Base-by-base conservation (phyloP, 1,284 basidiomycete species). In the Cutaneotrichosporon daszewskae region DNA sequence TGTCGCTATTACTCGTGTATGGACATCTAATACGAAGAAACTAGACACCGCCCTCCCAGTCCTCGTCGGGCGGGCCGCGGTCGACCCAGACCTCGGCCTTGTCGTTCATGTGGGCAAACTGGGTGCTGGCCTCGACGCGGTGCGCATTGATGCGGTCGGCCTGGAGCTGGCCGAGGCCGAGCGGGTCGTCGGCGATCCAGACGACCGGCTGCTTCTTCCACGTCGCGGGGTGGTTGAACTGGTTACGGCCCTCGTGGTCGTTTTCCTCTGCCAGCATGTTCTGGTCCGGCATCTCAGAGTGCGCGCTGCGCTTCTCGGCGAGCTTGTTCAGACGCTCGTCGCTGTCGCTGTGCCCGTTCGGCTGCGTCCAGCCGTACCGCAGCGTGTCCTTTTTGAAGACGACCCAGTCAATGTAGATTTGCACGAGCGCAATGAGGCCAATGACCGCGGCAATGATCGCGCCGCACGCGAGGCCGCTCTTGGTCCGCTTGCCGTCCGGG, bases 171-270 rank as follows among this genome's bases (percentile, higher is more conserved):
- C 69, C 70, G 35, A 74, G 50, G 32, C 69, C 69, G 17, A 68
- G 57, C 20, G 55, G 54, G 53, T 74, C 72, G 28, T 70, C 51
- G 26, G 64, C 59, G 38, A 72, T 52, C 72, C 72, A 74, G 44
- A 72, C 54, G 32, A 58, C 37, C 11, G 70, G 67, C 48, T 69
- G 67, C 33, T 60, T 58, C 62, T 71, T 68, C 68, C 68, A 73
- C 37, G 66, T 34, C 5, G 71, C 71, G 5, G 72, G 72, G 59
- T 72, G 66, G 47, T 72, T 65, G 40, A 71, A 72, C 46, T 65
- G 43, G 13, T 27, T 8, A 8, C 14, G 26, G 9, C 14, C 9
- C 26, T 27, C 26, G 50, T 47, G 46, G 12, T 50, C 48, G 42
- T 53, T 35, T 23, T 60, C 57, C 27, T 56, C 55, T n/a, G 47